Conservation (phyloP, 345 rosid species). For the Rhodamnia argentea region DNA sequence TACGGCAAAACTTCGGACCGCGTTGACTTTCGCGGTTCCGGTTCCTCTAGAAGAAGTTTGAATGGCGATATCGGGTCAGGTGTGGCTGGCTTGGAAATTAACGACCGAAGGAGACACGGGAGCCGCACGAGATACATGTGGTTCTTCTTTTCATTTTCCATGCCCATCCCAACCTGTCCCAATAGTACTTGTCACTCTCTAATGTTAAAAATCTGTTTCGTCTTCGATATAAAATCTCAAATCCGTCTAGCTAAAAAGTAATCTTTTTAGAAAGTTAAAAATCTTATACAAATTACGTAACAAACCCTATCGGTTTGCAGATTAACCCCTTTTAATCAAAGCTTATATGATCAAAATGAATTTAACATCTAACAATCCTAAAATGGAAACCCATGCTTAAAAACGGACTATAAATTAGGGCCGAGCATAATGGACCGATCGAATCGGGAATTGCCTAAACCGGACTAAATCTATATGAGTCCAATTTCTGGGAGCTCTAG, state of each 20-base stretch:
- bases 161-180: not conserved
- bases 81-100: not conserved
- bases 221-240: not conserved
- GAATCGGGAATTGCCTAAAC: too few relatives aligned
- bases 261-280: not conserved
- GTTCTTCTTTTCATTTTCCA: not conserved
- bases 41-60: not conserved
- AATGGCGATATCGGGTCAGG: not conserved
- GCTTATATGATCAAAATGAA: not conserved
- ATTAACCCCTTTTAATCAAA: not conserved
- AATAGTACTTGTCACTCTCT: not conserved
- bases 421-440: too few relatives aligned
- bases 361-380: not conserved
- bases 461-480: too few relatives aligned
- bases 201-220: too few relatives aligned
- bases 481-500: too few relatives aligned
- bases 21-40: not conserved
- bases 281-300: not conserved
- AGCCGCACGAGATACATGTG: not conserved
- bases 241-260: not conserved
- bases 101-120: not conserved
- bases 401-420: too few relatives aligned
- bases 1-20: not conserved
- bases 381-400: not conserved
- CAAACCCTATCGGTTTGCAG: not conserved